Evolutionary conservation across 2,329 filamentous ascomycete genomes (phyloP), one percentile per base, ranked within the genome.

Genomic region (Monosporascus cannonballus): DNA sequence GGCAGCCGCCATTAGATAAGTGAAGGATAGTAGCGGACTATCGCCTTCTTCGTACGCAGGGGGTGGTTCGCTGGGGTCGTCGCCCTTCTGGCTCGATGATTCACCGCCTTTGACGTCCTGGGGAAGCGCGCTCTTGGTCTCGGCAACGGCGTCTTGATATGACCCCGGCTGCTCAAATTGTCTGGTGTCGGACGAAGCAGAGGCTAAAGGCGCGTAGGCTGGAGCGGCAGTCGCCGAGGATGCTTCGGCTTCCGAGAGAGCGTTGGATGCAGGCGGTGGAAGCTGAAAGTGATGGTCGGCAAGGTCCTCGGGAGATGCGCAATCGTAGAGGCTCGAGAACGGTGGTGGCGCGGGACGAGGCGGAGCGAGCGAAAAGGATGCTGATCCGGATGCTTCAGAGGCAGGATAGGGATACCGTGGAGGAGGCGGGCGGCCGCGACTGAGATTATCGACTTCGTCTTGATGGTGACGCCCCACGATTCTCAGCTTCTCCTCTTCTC

Each of bases 1-100:
- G 74, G 93, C 92, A 71, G 91, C 89, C 74, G 94, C 92, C 94
- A 99, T 99, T 70, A 96, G 84, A 83, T 95, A 99, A 64, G 88
- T 86, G 68, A 99, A 99, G 53, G 90, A 90, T 56, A 88, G 82
- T 70, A 99, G 84, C 57, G 94, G 94, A 76, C 90, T 96, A 56
- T 85, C 87, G 64, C 93, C 92, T 83, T 97, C 93, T 61, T 89
- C 91, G 72, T 99, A 99, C 53, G 94, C 93, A 54, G 94, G 94
- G 56, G 94, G 94, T 54, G 93, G 93, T 76, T 97, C 94, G 73
- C 84, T 82, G 74, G 65, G 52, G 49, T 97, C 93, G 69, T 86
- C 82, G 69, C 81, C 83, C 70, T 94, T 94, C 59, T 66, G 64
- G 63, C 83, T 84, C 54, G 85, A 85, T 38, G 85, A 81, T 63